phyloP scores from a whole-genome alignment of 306 rosid genomes.

The Quercus rubra region DNA sequence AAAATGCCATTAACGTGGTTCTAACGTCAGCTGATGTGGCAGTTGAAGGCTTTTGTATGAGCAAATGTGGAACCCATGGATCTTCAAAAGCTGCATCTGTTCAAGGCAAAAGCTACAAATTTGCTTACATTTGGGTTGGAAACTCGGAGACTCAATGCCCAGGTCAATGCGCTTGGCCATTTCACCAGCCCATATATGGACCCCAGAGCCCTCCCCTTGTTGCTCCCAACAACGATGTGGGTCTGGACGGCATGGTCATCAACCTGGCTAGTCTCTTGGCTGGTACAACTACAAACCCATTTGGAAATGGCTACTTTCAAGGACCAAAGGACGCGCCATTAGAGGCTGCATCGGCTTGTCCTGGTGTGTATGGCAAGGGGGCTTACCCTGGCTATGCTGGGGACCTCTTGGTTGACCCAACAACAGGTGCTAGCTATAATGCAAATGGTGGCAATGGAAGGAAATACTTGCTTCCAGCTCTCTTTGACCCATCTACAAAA shows the following conservation, averaged over 20 bases:
- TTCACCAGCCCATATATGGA: conserved; percentile 61
- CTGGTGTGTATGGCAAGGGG: too few species aligned
- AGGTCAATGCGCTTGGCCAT: conserved; percentile 66
- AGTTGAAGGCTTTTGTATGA: conserved; percentile 56
- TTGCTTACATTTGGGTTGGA: conserved; percentile 62
- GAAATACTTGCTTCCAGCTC: conserved; percentile 61
- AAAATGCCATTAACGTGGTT: conserved; percentile 43
- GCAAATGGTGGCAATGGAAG: conserved; percentile 54
- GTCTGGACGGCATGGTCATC: conserved; percentile 60
- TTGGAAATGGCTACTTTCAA: conserved; percentile 59
- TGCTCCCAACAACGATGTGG: conserved; percentile 69
- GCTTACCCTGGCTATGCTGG: too few species aligned
- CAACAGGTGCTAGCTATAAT: too few species aligned
- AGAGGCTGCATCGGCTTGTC: conserved; percentile 5
- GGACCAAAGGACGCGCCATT: conserved; percentile 67
- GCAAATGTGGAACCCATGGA: conserved; percentile 53
- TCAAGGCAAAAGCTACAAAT: conserved; percentile 22
- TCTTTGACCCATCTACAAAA: conserved; percentile 51
- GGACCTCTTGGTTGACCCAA: too few species aligned
- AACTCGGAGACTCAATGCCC: conserved; percentile 68
- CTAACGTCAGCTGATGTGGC: conserved; percentile 49
- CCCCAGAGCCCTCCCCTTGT: conserved; percentile 48
- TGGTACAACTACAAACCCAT: conserved; percentile 53
- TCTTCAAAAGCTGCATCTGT: neutral
- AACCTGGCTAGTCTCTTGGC: conserved; percentile 55